Evolutionary conservation across 2,329 filamentous ascomycete species (phyloP), one percentile per base, ranked within the genome.

Genomic region (Pseudogymnoascus sp.): DNA sequence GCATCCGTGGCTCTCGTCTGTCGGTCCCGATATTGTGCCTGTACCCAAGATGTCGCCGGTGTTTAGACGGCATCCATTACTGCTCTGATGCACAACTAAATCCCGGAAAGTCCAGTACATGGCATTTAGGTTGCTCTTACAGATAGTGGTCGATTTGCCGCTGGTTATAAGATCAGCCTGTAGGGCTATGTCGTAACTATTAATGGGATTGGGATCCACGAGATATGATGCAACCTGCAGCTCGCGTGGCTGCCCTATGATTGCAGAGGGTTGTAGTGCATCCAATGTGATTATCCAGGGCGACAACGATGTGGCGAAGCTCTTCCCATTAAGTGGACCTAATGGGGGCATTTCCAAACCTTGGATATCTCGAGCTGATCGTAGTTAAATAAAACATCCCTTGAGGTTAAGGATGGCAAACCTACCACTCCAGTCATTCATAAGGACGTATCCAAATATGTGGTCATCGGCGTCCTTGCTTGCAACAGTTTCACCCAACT

Each of bases 231-330:
- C 64, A 1, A 71, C 12, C 11, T 23, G 18, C 14, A 65, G 35
- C 7, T 63, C 66, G 2, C 69, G 66, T 3, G 42, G 21, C 65
- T 65, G 14, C 69, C 67, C 53, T 68, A 67, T 10, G 67, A 63
- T 6, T 67, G 67, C 5, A 35, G 33, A 11, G 38, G 47, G 60
- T 61, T 65, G 73, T n/a, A 88, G 70, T 0, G 85, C 84, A 37
- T 86, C 84, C 1, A 83, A 73, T 0, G 83, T 84, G 3, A 87
- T 72, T 11, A 87, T 74, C 85, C 85, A 88, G 0, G 85, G 83
- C 0, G 81, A 83, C 21, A 88, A 81, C 0, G 77, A 79, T 0
- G 84, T 87, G 5, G 78, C 79, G 47, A 86, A 85, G 33, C 79
- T 81, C 70, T 88, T 88, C 2, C 80, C 78, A 60, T 86, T 84